Base-by-base conservation (phyloP, 225 moss, liverwort and hornwort genomes). In the Pseudisothecium myosuroides region DNA sequence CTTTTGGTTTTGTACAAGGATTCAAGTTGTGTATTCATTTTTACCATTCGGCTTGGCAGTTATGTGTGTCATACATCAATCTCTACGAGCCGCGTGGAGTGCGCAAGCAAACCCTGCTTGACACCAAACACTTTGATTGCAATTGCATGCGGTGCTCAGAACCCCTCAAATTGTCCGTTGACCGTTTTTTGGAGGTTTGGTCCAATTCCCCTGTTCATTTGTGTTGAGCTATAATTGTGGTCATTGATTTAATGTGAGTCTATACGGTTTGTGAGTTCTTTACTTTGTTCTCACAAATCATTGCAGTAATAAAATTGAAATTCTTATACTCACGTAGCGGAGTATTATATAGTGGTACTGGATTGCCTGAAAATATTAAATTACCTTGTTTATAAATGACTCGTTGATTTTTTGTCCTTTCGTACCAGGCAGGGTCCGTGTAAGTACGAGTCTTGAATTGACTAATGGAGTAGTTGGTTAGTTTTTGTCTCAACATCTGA, bases 41-140 rank as follows among this genome's bases (percentile, higher is more conserved):
- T 73, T 60, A 58, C 43, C n/a, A 77, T 83, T 83, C 49, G 66
- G 34, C 47, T 79, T 90, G 87, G 83, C 95, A 96, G 97, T 88
- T 97, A 67, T 96, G 94, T 87, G 89, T 96, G 72, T 94, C 97
- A 32, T 97, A 97, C 86, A 94, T 95, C 81, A 96, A 97, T 92
- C 83, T 97, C 74, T 97, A 96, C 87, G 97, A 97, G 74, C 92
- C 97, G 41, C 95, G 97, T 87, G 92, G 91, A 83, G 91, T 93
- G 82, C 93, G 96, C 80, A 93, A 93, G 86, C 90, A 93, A 92
- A 95, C 93, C 60, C 91, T 97, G 68, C 89, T 93, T 60, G 91
- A 89, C n/a, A 92, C 93, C 49, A 97, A 97, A 82, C 93, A 96
- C 90, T 96, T 96, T 65, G 86, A 95, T 66, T 97, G 97, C 88